These are phyloP conservation scores for Leucaena leucocephala DNA, from an alignment of 306 rosid species.

Conservation along the genomic window DNA sequence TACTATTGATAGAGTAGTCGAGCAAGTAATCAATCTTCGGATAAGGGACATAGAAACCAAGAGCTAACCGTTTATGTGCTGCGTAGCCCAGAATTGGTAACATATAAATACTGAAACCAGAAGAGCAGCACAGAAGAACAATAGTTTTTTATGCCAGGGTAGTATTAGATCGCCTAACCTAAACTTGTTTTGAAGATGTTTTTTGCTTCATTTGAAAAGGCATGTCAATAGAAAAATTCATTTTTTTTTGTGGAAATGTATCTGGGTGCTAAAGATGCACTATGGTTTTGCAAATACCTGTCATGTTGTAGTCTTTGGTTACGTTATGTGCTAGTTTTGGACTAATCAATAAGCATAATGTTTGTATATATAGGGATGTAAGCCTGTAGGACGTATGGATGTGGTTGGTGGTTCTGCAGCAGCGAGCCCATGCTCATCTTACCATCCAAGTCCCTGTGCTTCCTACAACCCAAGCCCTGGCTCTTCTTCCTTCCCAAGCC, in stretches of 20 bases:
- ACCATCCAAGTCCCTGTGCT: constrained; percentile 77
- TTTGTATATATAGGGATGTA: constrained; percentile 70
- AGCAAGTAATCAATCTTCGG: neutral
- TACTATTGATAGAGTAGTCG: neutral
- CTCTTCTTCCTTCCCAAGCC: constrained; percentile 90
- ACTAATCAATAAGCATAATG: neutral
- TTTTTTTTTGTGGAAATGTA: neutral
- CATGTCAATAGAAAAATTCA: neutral
- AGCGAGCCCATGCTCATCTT: constrained; percentile 77
- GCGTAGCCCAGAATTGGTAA: neutral
- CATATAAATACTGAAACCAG: neutral
- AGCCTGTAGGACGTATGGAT: constrained; percentile 70
- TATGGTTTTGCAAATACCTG: constrained; percentile 1
- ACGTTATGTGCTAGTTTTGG: constrained; percentile 7
- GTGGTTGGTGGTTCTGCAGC: constrained; percentile 63
- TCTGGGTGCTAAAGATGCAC: neutral
- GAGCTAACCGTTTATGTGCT: neutral
- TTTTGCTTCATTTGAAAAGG: neutral
- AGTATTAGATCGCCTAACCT: neutral
- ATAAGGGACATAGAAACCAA: neutral
- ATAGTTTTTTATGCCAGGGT: neutral
- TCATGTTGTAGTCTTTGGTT: constrained; percentile 7
- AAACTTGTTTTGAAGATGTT: neutral
- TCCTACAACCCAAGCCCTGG: constrained; percentile 93
- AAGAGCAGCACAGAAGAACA: neutral